Conservation (phyloP, 768 basidiomycete genomes). For the Suillus discolor region DNA sequence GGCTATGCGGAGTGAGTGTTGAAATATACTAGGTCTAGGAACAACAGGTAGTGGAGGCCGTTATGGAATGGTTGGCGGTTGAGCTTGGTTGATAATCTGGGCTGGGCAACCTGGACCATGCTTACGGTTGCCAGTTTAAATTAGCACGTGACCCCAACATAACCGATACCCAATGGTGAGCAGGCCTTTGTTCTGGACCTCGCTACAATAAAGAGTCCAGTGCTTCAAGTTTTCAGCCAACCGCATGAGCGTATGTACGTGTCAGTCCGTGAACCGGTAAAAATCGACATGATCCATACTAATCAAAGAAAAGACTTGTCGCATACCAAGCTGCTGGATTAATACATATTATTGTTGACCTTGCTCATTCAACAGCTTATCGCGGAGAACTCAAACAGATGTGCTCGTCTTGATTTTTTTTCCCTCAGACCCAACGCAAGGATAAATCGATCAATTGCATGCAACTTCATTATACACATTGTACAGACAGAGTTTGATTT, state of each 20-base stretch:
- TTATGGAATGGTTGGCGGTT: neutral
- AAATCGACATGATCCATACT: too few relatives aligned
- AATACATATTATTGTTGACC: neutral
- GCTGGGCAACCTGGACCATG: neutral
- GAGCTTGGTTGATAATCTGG: neutral
- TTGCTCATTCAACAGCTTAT: neutral
- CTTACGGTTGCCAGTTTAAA: constrained; percentile 11
- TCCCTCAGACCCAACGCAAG: neutral
- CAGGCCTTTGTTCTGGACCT: too few relatives aligned
- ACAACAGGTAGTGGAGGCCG: neutral
- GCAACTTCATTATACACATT: neutral
- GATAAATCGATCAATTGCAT: neutral
- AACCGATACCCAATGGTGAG: too few relatives aligned
- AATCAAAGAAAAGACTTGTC: neutral
- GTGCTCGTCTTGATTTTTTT: neutral
- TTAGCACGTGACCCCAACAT: constrained; percentile 24
- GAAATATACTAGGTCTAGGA: constrained; percentile 13
- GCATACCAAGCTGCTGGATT: neutral
- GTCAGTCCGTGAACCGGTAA: too few relatives aligned
- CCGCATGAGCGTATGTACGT: too few relatives aligned
- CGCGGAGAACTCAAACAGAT: neutral
- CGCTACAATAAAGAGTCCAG: too few relatives aligned
- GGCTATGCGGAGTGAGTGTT: constrained; percentile 14
- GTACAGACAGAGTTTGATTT: neutral
- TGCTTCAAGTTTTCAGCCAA: too few relatives aligned